Evolutionary conservation across 345 rosid species (phyloP).

Genomic region (Brassica napus): DNA sequence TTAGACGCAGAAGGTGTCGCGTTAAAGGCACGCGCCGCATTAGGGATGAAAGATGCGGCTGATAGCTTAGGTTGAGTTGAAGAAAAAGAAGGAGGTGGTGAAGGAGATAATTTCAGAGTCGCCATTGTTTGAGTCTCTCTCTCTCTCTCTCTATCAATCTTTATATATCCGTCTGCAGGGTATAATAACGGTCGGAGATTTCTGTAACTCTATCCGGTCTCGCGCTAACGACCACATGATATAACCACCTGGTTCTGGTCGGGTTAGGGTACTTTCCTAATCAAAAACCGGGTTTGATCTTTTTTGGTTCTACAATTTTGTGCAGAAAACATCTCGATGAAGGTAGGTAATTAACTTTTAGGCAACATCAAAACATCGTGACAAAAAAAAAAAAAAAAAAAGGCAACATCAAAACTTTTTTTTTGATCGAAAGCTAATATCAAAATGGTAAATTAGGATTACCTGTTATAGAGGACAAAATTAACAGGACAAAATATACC

Average conservation of each 20-base stretch:
- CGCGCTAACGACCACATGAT: constrained; percentile 31
- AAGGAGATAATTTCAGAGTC: constrained; percentile 42
- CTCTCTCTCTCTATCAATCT: neutral
- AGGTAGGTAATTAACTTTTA: too few relatives aligned
- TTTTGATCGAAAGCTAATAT: too few relatives aligned
- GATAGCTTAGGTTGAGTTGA: constrained; percentile 30
- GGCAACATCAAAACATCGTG: too few relatives aligned
- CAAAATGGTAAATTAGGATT: too few relatives aligned
- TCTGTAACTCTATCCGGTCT: constrained; percentile 34
- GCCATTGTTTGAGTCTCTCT: constrained; percentile 38
- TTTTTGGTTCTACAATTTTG: neutral
- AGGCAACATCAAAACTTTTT: too few relatives aligned
- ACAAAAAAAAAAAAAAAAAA: too few relatives aligned
- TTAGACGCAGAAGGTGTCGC: neutral
- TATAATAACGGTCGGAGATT: constrained; percentile 35
- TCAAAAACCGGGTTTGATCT: neutral
- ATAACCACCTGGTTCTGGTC: constrained; percentile 12
- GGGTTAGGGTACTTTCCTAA: neutral
- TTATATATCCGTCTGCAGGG: neutral
- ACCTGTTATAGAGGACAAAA: too few relatives aligned
- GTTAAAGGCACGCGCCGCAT: constrained; percentile 24
- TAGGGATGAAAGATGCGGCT: constrained; percentile 25
- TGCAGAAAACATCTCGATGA: neutral
- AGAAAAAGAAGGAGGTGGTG: constrained; percentile 16
- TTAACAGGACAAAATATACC: too few relatives aligned